Base-by-base conservation (phyloP, 352 stramenopile species). In the Plasmopara viticola region DNA sequence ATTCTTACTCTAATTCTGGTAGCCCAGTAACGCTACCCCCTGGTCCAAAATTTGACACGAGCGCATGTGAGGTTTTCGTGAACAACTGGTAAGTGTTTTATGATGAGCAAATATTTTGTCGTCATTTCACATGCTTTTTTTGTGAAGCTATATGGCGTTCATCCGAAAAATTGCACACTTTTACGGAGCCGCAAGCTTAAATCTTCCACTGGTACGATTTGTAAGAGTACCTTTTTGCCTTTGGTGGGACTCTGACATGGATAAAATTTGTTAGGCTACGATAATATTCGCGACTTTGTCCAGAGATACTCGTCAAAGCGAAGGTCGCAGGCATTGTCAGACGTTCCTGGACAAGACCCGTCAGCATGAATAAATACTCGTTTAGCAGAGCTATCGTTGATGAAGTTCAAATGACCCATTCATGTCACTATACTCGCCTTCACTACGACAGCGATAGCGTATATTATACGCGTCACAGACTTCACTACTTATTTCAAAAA, bases 131-230 rank as follows among this genome's bases (percentile, higher is more conserved):
- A 5, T 48, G 4, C 14, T 9, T 7, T 14, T 49, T 28, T 42
- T 15, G 6, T 39, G 0, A 14, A 71, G 62, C 39, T 71, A 71
- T 43, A 67, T 67, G 58, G 53, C 58, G 20, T 67, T 62, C 38
- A 57, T 67, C n/a, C 53, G 58, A 29, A 67, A 71, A 40, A 59
- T 64, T 6, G 42, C 9, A 15, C 62, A 67, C 14, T 71, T 67
- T 29, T 71, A 58, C 38, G 58, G 58, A 28, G 60, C 56, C 9
- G 18, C 46, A 28, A 58, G 58, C 47, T 60, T 60, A 20, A 5
- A 61, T 5, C 2, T 15, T 0, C 18, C 53, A 7, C 35, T 61
- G 41, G 62, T 70, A 67, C 39, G 31, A 35, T 31, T 29, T 13
- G 6, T 15, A 47, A 39, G 12, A 31, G n/a, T 20, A 13, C 3